Evolutionary conservation across 2,329 filamentous ascomycete species (phyloP).

Genomic region (Pseudocercospora musae): DNA sequence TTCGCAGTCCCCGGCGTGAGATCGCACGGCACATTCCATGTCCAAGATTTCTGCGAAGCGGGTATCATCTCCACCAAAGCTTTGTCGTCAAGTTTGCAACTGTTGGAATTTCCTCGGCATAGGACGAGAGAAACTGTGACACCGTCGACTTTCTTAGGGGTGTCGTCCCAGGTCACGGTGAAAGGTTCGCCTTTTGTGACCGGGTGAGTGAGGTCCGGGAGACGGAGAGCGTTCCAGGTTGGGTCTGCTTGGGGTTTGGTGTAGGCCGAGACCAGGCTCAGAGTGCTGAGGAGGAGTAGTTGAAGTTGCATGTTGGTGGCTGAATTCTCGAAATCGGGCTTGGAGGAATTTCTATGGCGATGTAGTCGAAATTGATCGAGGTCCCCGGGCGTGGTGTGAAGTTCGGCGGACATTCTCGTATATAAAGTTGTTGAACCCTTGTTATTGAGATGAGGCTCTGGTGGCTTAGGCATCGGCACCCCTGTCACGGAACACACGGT

Average conservation of each 20-base stretch:
- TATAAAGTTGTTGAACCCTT: not conserved
- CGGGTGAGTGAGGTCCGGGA: conserved; percentile 7
- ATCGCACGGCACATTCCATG: conserved; percentile 15
- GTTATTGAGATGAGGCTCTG: not conserved
- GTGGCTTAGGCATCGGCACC: not conserved
- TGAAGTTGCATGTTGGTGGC: conserved; percentile 5
- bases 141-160: not conserved
- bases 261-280: conserved; percentile 9
- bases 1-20: conserved; percentile 4
- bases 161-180: conserved; percentile 13
- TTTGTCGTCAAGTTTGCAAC: conserved; percentile 4
- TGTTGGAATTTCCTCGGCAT: conserved; percentile 13
- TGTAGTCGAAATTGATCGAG: not conserved
- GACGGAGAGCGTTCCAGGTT: conserved; percentile 11
- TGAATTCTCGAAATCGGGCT: not conserved
- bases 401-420: not conserved
- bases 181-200: conserved; percentile 12
- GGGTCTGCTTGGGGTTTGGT: conserved; percentile 7
- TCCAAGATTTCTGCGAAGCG: not conserved
- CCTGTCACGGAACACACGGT: not conserved
- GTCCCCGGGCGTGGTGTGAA: not conserved
- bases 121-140: conserved; percentile 15
- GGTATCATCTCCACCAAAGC: conserved; percentile 7
- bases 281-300: not conserved
- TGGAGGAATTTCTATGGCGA: not conserved